Evolutionary conservation across 768 basidiomycete species (phyloP).

Genomic region (Psilocybe azurescens): DNA sequence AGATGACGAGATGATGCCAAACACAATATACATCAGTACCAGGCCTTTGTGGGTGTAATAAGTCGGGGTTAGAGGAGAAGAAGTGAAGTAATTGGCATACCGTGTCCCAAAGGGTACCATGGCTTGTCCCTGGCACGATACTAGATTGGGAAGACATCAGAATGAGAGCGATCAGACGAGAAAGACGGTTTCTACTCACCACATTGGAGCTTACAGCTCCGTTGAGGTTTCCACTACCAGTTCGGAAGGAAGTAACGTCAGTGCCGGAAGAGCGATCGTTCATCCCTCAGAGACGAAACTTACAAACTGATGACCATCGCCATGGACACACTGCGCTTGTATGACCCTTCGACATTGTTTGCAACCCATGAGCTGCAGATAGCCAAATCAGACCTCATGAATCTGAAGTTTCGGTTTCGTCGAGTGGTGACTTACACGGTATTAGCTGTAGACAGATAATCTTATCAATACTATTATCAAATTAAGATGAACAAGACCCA

Average conservation of each 20-base stretch:
- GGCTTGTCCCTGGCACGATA: slow-evolving; percentile 71
- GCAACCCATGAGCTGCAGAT: slow-evolving; percentile 55
- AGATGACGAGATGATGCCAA: slow-evolving; percentile 59
- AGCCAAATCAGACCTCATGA: background rate
- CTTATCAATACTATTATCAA: background rate
- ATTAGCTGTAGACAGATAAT: slow-evolving; percentile 48
- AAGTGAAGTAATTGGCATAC: slow-evolving; percentile 17
- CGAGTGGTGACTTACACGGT: slow-evolving; percentile 46
- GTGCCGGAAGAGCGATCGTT: background rate
- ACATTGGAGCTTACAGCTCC: slow-evolving; percentile 82
- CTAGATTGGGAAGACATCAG: slow-evolving; percentile 29
- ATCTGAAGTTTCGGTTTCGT: background rate
- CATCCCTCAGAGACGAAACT: slow-evolving; percentile 20
- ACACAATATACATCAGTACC: slow-evolving; percentile 73
- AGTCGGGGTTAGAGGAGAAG: background rate
- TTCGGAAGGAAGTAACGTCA: background rate
- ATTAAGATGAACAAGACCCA: slow-evolving; percentile 36
- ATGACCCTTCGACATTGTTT: slow-evolving; percentile 77
- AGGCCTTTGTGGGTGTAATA: slow-evolving; percentile 44
- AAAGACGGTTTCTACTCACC: slow-evolving; percentile 43
- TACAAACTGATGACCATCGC: slow-evolving; percentile 74
- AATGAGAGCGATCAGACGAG: background rate
- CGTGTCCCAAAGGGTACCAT: slow-evolving; percentile 58
- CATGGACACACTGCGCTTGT: slow-evolving; percentile 75
- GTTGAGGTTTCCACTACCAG: slow-evolving; percentile 67